A percentile compares a stretch with the other conserved stretches of the same genome.
phyloP scores from a whole-genome alignment of 306 rosid genomes.

The Rosa rugosa region DNA sequence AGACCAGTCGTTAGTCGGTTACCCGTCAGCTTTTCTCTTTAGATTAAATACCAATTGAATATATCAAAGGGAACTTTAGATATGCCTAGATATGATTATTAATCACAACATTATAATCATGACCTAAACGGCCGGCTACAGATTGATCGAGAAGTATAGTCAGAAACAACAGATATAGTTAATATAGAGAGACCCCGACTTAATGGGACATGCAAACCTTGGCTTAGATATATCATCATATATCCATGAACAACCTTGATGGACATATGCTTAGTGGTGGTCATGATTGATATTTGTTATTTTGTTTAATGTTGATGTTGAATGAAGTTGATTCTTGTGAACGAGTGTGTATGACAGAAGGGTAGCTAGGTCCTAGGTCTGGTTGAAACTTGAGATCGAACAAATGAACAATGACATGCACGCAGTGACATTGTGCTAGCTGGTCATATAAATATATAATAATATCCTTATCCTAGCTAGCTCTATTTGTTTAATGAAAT shows the following conservation, averaged over 20 bases:
- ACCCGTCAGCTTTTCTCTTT: conserved; percentile 13
- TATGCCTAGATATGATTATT: not conserved
- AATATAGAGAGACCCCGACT: not conserved
- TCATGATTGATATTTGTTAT: not conserved
- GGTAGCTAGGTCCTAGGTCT: not conserved
- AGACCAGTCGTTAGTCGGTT: not conserved
- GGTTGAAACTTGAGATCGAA: conserved; percentile 6
- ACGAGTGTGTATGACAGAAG: not conserved
- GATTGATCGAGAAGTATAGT: not conserved
- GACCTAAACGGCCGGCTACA: not conserved
- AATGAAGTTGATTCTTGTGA: not conserved
- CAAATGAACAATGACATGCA: not conserved
- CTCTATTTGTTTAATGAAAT: conserved; percentile 1
- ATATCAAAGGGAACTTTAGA: not conserved
- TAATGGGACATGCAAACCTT: not conserved
- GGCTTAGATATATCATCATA: not conserved
- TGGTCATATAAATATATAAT: not conserved
- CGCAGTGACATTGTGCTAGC: not conserved
- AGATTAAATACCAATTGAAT: not conserved
- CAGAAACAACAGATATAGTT: not conserved
- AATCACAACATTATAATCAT: not conserved
- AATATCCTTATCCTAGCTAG: not conserved
- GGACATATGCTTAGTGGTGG: not conserved
- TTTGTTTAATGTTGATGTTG: not conserved
- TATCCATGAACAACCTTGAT: not conserved